Conservation (phyloP, 345 rosid genomes). For the Ceriops tagal region DNA sequence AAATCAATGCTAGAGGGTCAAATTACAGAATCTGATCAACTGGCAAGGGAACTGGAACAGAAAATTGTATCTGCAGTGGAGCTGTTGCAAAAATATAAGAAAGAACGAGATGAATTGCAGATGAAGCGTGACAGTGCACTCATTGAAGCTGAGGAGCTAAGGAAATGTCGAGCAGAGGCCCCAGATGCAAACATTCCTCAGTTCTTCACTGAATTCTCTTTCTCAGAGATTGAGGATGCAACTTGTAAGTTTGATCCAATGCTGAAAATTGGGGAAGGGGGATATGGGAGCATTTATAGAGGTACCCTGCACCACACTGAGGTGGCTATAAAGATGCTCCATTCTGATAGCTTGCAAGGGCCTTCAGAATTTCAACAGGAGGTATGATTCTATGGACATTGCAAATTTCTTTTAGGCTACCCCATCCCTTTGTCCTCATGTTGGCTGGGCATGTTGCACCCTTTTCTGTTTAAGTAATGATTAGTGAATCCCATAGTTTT, state of each 20-base stretch:
- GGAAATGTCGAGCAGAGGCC: slow-evolving; percentile 53
- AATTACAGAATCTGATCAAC: slow-evolving; percentile 50
- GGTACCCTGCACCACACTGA: slow-evolving; percentile 57
- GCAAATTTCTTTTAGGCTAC: neutral
- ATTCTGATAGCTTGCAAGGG: slow-evolving; percentile 71
- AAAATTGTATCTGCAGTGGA: slow-evolving; percentile 79
- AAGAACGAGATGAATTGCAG: slow-evolving; percentile 66
- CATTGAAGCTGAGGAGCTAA: slow-evolving; percentile 75
- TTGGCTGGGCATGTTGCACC: slow-evolving; percentile 1
- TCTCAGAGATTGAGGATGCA: slow-evolving; percentile 72
- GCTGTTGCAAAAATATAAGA: slow-evolving; percentile 54
- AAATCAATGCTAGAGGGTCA: slow-evolving; percentile 47
- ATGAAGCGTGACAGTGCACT: slow-evolving; percentile 73
- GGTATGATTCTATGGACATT: slow-evolving; percentile 40
- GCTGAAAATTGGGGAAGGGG: slow-evolving; percentile 86
- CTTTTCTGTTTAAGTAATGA: neutral
- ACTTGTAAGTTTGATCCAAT: slow-evolving; percentile 59
- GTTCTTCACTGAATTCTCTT: slow-evolving; percentile 61
- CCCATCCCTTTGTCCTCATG: neutral
- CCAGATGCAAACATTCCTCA: slow-evolving; percentile 42
- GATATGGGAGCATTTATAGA: slow-evolving; percentile 78
- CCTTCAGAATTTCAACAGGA: slow-evolving; percentile 85
- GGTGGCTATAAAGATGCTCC: slow-evolving; percentile 72
- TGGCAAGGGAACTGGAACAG: slow-evolving; percentile 56
- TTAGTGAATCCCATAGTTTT: no score